These are phyloP conservation scores for Pseudogymnoascus sp. DNA, from an alignment of 2,329 filamentous ascomycete genomes.

Conservation along the genomic window DNA sequence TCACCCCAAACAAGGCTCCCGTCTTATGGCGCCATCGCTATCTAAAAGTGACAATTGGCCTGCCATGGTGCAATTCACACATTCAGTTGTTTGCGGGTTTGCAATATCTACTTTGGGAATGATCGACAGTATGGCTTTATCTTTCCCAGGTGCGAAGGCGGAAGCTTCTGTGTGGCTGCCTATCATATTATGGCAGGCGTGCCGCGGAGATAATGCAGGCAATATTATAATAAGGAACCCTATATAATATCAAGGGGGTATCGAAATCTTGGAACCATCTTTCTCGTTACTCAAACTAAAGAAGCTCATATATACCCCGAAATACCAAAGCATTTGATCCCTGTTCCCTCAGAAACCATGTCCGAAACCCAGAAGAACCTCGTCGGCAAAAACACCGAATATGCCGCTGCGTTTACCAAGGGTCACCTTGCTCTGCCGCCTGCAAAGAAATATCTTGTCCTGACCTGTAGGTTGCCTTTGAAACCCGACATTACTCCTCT, in stretches of 20 bases:
- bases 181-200: background rate
- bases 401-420: conserved; percentile 54
- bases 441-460: conserved; percentile 57
- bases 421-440: conserved; percentile 62
- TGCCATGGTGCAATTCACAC: background rate
- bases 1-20: background rate
- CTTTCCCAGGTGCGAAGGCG: background rate
- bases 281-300: background rate
- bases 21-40: background rate
- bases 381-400: conserved; percentile 48
- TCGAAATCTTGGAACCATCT: background rate
- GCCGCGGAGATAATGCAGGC: background rate
- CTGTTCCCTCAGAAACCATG: background rate
- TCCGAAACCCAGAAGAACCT: conserved; percentile 44
- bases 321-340: background rate
- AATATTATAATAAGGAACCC: background rate
- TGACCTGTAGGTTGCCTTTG: conserved; percentile 12
- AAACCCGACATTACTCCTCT: background rate
- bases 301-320: background rate
- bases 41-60: background rate
- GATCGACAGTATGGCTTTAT: background rate
- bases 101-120: background rate
- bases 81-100: background rate
- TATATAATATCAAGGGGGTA: background rate
- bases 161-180: background rate